Evolutionary conservation across 306 rosid species (phyloP).

Genomic region (Quercus dentata): DNA sequence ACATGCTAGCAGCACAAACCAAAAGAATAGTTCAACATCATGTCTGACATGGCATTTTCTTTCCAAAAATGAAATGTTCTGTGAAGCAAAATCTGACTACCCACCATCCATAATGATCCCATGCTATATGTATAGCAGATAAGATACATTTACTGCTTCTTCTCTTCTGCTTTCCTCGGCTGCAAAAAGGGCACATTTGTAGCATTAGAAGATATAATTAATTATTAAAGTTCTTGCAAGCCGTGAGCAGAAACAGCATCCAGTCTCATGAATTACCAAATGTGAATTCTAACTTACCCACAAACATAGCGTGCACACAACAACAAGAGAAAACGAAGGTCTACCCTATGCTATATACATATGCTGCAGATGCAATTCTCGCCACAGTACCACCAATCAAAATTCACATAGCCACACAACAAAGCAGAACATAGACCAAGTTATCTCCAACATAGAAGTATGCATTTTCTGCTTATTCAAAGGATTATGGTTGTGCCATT

Average conservation of each 20-base stretch:
- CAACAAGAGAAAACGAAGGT: background rate
- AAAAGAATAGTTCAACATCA: background rate
- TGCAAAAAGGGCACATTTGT: constrained; percentile 33
- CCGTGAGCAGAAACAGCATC: background rate
- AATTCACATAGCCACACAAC: background rate
- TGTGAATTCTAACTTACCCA: background rate
- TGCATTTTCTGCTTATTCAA: background rate
- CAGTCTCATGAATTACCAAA: background rate
- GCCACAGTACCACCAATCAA: background rate
- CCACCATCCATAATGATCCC: constrained; percentile 9
- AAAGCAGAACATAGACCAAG: background rate
- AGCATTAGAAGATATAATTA: background rate
- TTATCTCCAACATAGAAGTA: no score
- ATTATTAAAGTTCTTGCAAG: background rate
- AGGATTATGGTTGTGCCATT: background rate
- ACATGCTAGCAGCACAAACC: background rate
- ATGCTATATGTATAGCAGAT: no score
- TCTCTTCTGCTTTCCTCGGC: constrained; percentile 94
- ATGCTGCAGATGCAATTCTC: background rate
- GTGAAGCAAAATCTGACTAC: background rate
- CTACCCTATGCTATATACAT: background rate
- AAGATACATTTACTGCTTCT: constrained; percentile 59
- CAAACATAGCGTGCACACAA: background rate
- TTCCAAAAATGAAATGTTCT: constrained; percentile 7
- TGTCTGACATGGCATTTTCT: constrained; percentile 1